Evolutionary conservation across 306 rosid species (phyloP), one percentile per base, ranked within the genome.

Genomic region (Dicorynia guianensis): DNA sequence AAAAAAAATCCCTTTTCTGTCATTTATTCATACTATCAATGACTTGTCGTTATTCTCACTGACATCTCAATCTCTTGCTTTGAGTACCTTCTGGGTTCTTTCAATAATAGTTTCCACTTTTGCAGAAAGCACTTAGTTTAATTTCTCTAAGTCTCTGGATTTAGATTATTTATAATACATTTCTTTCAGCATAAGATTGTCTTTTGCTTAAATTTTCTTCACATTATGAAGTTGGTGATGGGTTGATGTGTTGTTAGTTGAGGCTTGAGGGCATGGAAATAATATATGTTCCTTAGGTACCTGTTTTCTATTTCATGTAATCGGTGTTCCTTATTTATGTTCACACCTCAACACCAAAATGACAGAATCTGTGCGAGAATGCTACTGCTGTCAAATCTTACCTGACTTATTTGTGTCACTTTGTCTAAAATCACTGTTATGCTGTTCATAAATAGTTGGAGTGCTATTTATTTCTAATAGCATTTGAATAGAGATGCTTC

Each of bases 391-490:
- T 67, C 42, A 65, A 63, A 58, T 66, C 54, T 42, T 75, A 48
- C 17, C 36, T 14, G 42, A 38, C 39, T 36, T 42, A 9, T 9
- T 20, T 65, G 11, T 15, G 47, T 34, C 18, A 63, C 30, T 25
- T 25, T 1, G 30, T 25, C 30, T 25, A 25, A 25, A 1, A 25
- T 25, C 30, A 25, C 30, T 25, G 30, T 25, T 25, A 13, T 72
- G 15, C 10, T 60, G 47, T 10, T 75, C 30, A 20, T 30, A 6
- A 75, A 63, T 14, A 25, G 30, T 25, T 25, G 2, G 30, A 25
- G 30, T 62, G 46, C 56, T 56, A 34, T 67, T 79, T 44, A 52
- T 67, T 62, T 77, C 12, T 63, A 63, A 54, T 6, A 34, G 20
- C 20, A 38, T 76, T 33, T 33, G 30, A 25, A 25, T 25, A n/a